phyloP scores from a whole-genome alignment of 805 yeast genomes.

The Candida stauntonica region DNA sequence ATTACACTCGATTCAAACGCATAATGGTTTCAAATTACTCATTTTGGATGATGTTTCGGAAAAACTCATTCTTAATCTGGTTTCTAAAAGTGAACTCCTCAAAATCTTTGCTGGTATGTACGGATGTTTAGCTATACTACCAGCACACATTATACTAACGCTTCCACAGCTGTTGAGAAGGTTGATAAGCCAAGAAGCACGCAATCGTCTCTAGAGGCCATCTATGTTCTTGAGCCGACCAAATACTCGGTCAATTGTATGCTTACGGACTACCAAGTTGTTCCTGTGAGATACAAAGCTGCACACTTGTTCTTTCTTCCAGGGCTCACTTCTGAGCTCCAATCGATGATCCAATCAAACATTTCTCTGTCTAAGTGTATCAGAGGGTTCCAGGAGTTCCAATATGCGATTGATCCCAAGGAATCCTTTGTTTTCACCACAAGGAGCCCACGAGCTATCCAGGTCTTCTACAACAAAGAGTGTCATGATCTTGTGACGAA shows the following conservation, averaged over 20 bases:
- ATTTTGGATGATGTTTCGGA: slow-evolving; percentile 57
- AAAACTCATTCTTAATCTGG: slow-evolving; percentile 40
- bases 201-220: slow-evolving; percentile 66
- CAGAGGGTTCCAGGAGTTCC: slow-evolving; percentile 36
- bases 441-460: slow-evolving; percentile 58
- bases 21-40: slow-evolving; percentile 43
- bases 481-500: slow-evolving; percentile 58
- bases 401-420: slow-evolving; percentile 54
- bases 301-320: slow-evolving; percentile 76
- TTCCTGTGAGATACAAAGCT: slow-evolving; percentile 66
- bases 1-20: slow-evolving; percentile 39
- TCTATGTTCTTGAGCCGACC: slow-evolving; percentile 73
- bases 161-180: slow-evolving; percentile 51
- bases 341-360: slow-evolving; percentile 27
- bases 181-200: slow-evolving; percentile 59
- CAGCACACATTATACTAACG: too few relatives aligned
- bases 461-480: slow-evolving; percentile 62
- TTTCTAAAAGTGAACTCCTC: slow-evolving; percentile 45
- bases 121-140: too few relatives aligned
- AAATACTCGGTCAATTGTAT: slow-evolving; percentile 70
- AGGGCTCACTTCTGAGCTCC: slow-evolving; percentile 37
- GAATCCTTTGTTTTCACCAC: slow-evolving; percentile 73
- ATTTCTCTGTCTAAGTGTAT: slow-evolving; percentile 27
- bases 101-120: slow-evolving; percentile 36
- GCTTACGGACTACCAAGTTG: slow-evolving; percentile 61